Percentiles rank a stretch among this genome's conserved stretches.
Evolutionary conservation across 192 early-diverging fungal genomes (phyloP).

Genomic region (Oehlia diaphana): DNA sequence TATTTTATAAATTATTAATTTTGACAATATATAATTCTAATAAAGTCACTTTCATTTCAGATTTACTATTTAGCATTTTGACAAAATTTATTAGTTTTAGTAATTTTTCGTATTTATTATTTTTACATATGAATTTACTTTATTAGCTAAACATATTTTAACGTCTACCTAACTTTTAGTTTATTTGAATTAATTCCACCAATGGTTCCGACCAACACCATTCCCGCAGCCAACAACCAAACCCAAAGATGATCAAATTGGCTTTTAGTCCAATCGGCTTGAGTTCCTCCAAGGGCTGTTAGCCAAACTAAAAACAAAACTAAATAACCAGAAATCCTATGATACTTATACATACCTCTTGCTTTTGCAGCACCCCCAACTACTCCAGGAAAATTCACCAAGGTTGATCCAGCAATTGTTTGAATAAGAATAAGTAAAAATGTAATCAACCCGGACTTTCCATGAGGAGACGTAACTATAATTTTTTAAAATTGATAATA

Average conservation of each 20-base stretch:
- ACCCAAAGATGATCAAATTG: conserved; percentile 30
- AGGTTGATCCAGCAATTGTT: conserved; percentile 33
- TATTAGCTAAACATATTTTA: too few species aligned
- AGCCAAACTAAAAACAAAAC: conserved; percentile 34
- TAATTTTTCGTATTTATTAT: too few species aligned
- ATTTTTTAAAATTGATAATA: not conserved
- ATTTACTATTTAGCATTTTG: too few species aligned
- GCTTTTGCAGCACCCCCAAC: conserved; percentile 35
- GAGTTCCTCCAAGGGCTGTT: conserved; percentile 40
- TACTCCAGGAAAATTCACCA: conserved; percentile 32
- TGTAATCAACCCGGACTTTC: conserved; percentile 35
- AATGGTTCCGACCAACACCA: not conserved
- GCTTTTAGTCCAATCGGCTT: conserved; percentile 28
- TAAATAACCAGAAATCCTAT: conserved; percentile 39
- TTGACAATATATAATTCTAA: too few species aligned
- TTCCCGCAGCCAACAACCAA: conserved; percentile 11
- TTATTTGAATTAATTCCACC: not conserved
- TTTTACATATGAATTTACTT: too few species aligned
- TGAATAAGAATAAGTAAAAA: conserved; percentile 35
- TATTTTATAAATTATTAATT: too few species aligned
- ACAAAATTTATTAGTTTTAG: too few species aligned
- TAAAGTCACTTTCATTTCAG: too few species aligned
- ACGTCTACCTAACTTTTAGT: conserved; percentile 18
- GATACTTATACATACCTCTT: conserved; percentile 41
- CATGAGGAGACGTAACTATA: conserved; percentile 30